Percentiles rank a stretch among this genome's conserved stretches.
These are phyloP conservation scores for Psophocarpus tetragonolobus DNA, from an alignment of 306 rosid genomes.

Conservation along the genomic window DNA sequence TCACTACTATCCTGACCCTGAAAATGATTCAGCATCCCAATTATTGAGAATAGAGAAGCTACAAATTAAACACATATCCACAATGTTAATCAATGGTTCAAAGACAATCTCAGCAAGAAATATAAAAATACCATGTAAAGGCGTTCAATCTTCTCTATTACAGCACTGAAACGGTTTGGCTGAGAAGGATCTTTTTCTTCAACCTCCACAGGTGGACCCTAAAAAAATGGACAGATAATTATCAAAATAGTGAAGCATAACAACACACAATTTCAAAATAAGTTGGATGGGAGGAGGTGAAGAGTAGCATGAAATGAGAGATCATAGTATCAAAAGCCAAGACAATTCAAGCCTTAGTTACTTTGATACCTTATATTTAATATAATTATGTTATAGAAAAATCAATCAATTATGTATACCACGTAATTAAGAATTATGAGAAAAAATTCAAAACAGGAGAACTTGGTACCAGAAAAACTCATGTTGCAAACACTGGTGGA, in stretches of 20 bases:
- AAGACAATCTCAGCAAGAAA: conserved; percentile 2
- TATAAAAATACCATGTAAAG: conserved; percentile 71
- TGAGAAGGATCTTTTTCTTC: conserved; percentile 71
- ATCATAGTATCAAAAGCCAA: conserved; percentile 4
- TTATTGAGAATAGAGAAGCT: conserved; percentile 18
- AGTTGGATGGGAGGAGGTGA: not conserved
- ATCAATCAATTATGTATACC: not conserved
- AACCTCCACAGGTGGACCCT: conserved; percentile 68
- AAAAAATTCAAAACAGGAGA: not conserved
- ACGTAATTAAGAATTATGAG: not conserved
- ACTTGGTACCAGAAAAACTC: not conserved
- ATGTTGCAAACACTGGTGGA: not conserved
- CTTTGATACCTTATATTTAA: not conserved
- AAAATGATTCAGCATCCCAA: conserved; percentile 26
- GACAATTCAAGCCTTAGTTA: not conserved
- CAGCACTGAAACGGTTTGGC: conserved; percentile 95
- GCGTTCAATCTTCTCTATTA: conserved; percentile 95
- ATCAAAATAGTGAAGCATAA: conserved; percentile 26
- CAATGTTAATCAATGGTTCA: conserved; percentile 19
- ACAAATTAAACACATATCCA: conserved; percentile 8
- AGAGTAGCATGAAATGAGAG: not conserved
- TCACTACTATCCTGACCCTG: conserved; percentile 98
- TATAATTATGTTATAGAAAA: not conserved
- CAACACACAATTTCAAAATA: not conserved
- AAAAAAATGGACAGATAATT: conserved; percentile 19